These are phyloP conservation scores for Rusavskia elegans DNA, from an alignment of 495 filamentous ascomycete genomes.

Conservation along the genomic window DNA sequence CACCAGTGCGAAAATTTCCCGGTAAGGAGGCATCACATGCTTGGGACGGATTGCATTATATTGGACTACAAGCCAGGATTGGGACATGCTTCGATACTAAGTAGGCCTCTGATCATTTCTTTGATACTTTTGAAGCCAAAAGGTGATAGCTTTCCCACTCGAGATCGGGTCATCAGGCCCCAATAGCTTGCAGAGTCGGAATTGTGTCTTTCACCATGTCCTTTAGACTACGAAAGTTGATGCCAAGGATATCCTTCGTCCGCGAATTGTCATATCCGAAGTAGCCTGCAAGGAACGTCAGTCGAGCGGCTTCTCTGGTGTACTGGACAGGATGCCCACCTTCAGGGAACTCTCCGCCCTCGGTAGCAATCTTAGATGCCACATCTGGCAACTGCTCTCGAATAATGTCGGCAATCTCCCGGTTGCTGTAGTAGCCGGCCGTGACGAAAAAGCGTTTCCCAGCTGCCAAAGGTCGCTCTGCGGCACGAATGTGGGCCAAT, in stretches of 20 bases:
- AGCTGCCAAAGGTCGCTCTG: conserved; percentile 48
- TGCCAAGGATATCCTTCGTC: conserved; percentile 38
- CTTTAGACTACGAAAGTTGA: conserved; percentile 38
- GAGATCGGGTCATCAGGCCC: neutral
- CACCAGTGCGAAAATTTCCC: too few species aligned
- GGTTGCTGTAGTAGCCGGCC: conserved; percentile 37
- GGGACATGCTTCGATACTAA: too few species aligned
- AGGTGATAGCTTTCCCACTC: too few species aligned
- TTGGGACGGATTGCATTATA: too few species aligned
- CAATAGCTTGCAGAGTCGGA: neutral
- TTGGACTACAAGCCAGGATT: too few species aligned
- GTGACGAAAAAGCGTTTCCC: conserved; percentile 57
- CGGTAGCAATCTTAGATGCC: conserved; percentile 39
- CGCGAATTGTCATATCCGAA: conserved; percentile 37
- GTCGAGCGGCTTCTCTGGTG: neutral
- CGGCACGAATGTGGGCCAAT: conserved; percentile 52
- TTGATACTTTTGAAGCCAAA: too few species aligned
- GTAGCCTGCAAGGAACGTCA: conserved; percentile 8
- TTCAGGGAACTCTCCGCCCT: conserved; percentile 23
- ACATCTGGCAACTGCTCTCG: conserved; percentile 50
- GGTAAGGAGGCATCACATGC: too few species aligned
- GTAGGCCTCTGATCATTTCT: too few species aligned
- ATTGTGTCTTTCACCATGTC: conserved; percentile 38
- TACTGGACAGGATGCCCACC: neutral
- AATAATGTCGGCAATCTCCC: conserved; percentile 47